Base-by-base conservation (phyloP, 2,329 filamentous ascomycete genomes). In the Neofusicoccum cordaticola region DNA sequence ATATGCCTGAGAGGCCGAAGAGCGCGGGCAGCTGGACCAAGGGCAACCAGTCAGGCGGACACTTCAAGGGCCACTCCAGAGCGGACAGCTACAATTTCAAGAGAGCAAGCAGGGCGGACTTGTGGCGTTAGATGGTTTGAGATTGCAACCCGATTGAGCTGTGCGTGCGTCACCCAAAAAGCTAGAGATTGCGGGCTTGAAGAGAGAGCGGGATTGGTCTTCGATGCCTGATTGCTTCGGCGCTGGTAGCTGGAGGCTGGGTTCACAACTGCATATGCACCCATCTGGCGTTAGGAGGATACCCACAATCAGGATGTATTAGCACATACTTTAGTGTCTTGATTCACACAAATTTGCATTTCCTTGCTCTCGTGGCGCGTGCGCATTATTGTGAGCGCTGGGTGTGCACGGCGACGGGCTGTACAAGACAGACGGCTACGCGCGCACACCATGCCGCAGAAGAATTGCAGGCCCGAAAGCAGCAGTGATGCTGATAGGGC, bases 1-100 rank as follows among this genome's bases (percentile, higher is more conserved):
- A 67, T 3, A 70, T 74, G 37, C 69, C 73, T 8, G 74, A 72
- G 13, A 66, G 75, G 35, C 75, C 75, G n/a, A 68, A 71, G 37
- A 78, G 74, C 63, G 73, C 74, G 6, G 75, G 75, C 11, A 67
- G 74, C 48, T 65, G 53, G 45, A 62, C 57, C 22, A 58, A 58
- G 42, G 19, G 47, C 47, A 34, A 27, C 48, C n/a, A 44, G 15
- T 17, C 19, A n/a, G 39, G 53, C 4, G 39, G 39, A 4, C 48
- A 44, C 9, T 39, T 35, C 12, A 47, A 31, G 19, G 53, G 52
- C n/a, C 62, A 60, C 15, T 39, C 34, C 19, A 50, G 52, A 4
- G 52, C 42, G 9, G 52, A 34, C 34, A 64, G 63, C 17, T 37
- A 62, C 22, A 65, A 22, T 17, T 27, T 37, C 12, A 62, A 57